These are phyloP conservation scores for Dryas octopetala DNA, from an alignment of 306 rosid genomes.

Conservation along the genomic window DNA sequence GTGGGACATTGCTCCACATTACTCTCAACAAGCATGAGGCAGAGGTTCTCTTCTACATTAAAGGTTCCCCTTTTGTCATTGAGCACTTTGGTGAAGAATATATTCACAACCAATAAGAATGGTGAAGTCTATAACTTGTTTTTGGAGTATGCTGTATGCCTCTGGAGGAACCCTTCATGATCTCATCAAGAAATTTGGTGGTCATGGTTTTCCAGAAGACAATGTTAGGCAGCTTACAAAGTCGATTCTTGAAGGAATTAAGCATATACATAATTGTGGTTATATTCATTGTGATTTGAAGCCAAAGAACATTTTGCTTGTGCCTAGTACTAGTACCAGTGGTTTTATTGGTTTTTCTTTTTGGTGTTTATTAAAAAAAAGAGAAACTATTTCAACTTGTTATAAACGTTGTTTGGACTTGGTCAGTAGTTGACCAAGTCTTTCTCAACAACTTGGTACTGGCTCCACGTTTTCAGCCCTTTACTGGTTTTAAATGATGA, in stretches of 20 bases:
- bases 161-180: constrained; percentile 32
- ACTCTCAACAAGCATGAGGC: too few relatives aligned
- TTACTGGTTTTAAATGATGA: too few relatives aligned
- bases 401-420: too few relatives aligned
- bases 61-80: constrained; percentile 18
- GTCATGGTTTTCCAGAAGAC: constrained; percentile 2
- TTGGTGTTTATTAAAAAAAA: too few relatives aligned
- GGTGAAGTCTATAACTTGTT: constrained; percentile 32
- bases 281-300: constrained; percentile 20
- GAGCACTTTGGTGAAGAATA: constrained; percentile 26
- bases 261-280: constrained; percentile 5
- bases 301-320: constrained; percentile 16
- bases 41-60: constrained; percentile 12
- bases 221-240: not conserved
- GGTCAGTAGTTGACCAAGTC: too few relatives aligned
- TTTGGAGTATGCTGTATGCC: constrained; percentile 32
- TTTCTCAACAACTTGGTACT: too few relatives aligned
- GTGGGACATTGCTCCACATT: too few relatives aligned
- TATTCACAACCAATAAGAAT: constrained; percentile 4
- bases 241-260: constrained; percentile 16
- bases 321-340: not conserved
- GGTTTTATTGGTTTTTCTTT: too few relatives aligned
- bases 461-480: too few relatives aligned
- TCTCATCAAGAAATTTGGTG: constrained; percentile 13
- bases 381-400: too few relatives aligned